These are phyloP conservation scores for Morella rubra DNA, from an alignment of 306 rosid species.

Conservation along the genomic window DNA sequence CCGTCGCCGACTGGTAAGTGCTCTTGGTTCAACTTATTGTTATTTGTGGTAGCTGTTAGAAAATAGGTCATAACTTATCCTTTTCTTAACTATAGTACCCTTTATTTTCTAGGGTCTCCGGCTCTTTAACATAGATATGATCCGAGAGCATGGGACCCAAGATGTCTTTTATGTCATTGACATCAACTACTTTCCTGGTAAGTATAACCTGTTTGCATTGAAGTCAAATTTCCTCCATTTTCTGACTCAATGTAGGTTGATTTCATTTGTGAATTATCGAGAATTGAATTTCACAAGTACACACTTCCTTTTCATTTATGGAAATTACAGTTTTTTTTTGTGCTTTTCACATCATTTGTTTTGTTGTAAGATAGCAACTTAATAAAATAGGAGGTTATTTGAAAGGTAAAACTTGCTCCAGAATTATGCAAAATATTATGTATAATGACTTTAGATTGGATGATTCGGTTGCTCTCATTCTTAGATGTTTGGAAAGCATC, in stretches of 20 bases:
- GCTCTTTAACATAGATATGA: conserved; percentile 55
- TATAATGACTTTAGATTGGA: neutral
- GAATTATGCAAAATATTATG: neutral
- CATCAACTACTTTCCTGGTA: conserved; percentile 60
- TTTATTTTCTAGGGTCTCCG: conserved; percentile 43
- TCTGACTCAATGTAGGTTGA: conserved; percentile 6
- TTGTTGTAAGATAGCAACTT: neutral
- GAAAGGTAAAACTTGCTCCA: neutral
- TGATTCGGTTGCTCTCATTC: neutral
- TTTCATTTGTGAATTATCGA: neutral
- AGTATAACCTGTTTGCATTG: conserved; percentile 23
- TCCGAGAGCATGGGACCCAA: conserved; percentile 52
- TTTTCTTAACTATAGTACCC: conserved; percentile 23
- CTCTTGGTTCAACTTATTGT: neutral
- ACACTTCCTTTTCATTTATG: neutral
- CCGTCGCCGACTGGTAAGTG: conserved; percentile 40
- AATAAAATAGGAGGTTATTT: neutral
- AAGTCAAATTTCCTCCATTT: conserved; percentile 5
- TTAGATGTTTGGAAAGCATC: neutral
- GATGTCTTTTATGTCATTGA: conserved; percentile 56
- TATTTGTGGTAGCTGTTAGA: neutral
- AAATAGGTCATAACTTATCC: neutral
- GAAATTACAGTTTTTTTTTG: neutral
- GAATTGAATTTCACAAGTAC: neutral
- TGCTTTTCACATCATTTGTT: neutral